Evolutionary conservation across 306 rosid species (phyloP), one percentile per base, ranked within the genome.

Genomic region (Quercus glauca): DNA sequence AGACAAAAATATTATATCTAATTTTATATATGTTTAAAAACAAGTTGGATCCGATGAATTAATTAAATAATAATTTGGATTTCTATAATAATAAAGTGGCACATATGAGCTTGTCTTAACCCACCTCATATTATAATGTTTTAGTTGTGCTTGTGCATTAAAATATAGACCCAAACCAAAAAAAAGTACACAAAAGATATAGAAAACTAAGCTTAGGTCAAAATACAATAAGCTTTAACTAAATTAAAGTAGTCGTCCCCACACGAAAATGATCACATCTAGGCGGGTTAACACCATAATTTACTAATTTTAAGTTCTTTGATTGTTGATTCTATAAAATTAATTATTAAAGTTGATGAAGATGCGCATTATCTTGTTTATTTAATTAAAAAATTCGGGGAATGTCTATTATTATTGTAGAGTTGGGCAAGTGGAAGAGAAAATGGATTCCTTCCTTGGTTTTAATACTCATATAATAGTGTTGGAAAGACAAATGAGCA

Each of bases 141-240:
- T 74, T 59, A 55, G 65, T 83, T 86, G 80, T 82, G 81, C 85
- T 75, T 75, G 80, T 82, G 28, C 69, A 25, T 80, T 78, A 79
- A 80, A 81, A 76, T 75, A 77, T 73, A 70, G 13, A 56, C 21
- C 14, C 9, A 15, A n/a, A 19, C 59, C n/a, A 6, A 55, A 55
- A 55, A 21, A 11, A 23, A 57, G 23, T 11, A 59, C 59, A 59
- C 1, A 23, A 10, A 10, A 1, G 12, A 20, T 23, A 45, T 31
- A 77, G 26, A 61, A 69, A 76, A 79, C 74, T 71, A 76, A 74
- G 82, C 85, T 75, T 80, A 85, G 82, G 91, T 87, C 91, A 87
- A 85, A 83, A 65, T 80, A 80, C 65, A 85, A 59, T 75, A 82
- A 75, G 33, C 81, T 56, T 35, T 35, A 82, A 82, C 68, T 53